Percentiles rank a stretch among this genome's conserved stretches.
Conservation (phyloP, 805 yeast species). For the Wickerhamiella galacta region DNA sequence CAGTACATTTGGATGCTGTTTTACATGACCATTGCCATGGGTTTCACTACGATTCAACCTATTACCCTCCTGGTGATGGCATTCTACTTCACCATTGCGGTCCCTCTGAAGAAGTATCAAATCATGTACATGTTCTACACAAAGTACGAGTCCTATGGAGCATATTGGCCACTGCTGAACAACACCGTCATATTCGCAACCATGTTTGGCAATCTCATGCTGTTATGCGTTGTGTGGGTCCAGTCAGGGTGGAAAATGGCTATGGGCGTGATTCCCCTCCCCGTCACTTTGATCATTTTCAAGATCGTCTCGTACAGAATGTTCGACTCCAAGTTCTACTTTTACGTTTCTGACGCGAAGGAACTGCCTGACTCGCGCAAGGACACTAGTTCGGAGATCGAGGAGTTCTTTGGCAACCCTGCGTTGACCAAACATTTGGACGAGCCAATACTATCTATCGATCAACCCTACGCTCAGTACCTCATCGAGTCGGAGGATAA, state of each 20-base stretch:
- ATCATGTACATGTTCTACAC: conserved; percentile 23
- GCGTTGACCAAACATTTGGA: conserved; percentile 4
- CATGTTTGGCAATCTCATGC: conserved; percentile 23
- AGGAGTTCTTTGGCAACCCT: conserved; percentile 12
- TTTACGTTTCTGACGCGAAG: conserved; percentile 5
- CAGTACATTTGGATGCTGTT: conserved; percentile 21
- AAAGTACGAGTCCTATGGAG: conserved; percentile 24
- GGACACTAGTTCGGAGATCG: conserved; percentile 2
- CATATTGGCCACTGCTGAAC: conserved; percentile 23
- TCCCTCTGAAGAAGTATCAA: conserved; percentile 22
- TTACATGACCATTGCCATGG: conserved; percentile 22
- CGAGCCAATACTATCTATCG: conserved; percentile 6
- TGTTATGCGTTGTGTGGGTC: conserved; percentile 24
- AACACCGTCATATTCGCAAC: conserved; percentile 21
- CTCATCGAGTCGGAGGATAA: too few species aligned
- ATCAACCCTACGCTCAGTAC: too few species aligned
- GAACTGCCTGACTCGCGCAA: not conserved
- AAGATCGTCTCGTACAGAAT: conserved; percentile 12
- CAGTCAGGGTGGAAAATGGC: conserved; percentile 23
- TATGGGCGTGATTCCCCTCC: conserved; percentile 19
- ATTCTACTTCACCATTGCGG: conserved; percentile 18
- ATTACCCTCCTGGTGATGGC: conserved; percentile 20
- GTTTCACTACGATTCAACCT: conserved; percentile 25
- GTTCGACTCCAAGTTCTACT: conserved; percentile 11
- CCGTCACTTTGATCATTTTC: conserved; percentile 17